Conservation (phyloP, 2,329 filamentous ascomycete genomes). For the Penicillium sp. region DNA sequence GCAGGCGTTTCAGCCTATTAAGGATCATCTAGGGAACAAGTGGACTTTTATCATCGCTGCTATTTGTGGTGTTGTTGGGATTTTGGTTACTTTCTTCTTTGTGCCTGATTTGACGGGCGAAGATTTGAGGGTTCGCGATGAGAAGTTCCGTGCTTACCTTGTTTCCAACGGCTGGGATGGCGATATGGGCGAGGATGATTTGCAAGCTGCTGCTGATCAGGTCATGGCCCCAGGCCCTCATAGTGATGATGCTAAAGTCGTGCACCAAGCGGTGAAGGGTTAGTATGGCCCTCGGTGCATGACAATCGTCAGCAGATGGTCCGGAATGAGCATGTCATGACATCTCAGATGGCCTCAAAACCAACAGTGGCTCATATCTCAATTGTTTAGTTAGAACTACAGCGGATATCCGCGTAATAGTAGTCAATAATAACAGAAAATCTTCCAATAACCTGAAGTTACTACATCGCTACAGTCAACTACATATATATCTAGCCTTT, state of each 20-base stretch:
- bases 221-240: constrained; percentile 11
- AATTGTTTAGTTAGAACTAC: not conserved
- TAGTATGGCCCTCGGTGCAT: not conserved
- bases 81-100: constrained; percentile 50
- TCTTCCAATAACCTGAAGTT: not conserved
- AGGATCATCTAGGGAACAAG: constrained; percentile 46
- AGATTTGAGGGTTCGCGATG: constrained; percentile 46
- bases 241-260: not conserved
- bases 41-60: constrained; percentile 56
- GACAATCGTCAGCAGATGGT: not conserved
- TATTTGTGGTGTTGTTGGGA: constrained; percentile 49
- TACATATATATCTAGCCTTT: not conserved
- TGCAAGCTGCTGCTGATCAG: constrained; percentile 34
- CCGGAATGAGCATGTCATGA: not conserved
- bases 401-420: not conserved
- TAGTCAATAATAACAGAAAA: not conserved
- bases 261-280: not conserved
- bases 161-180: constrained; percentile 49
- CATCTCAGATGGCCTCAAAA: not conserved
- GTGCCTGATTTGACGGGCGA: constrained; percentile 48
- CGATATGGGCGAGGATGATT: constrained; percentile 45
- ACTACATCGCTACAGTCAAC: not conserved
- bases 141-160: constrained; percentile 47
- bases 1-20: constrained; percentile 51
- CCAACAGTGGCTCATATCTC: not conserved